These are phyloP conservation scores for Phytophthora capsici DNA, from an alignment of 352 stramenopile genomes.

Conservation along the genomic window DNA sequence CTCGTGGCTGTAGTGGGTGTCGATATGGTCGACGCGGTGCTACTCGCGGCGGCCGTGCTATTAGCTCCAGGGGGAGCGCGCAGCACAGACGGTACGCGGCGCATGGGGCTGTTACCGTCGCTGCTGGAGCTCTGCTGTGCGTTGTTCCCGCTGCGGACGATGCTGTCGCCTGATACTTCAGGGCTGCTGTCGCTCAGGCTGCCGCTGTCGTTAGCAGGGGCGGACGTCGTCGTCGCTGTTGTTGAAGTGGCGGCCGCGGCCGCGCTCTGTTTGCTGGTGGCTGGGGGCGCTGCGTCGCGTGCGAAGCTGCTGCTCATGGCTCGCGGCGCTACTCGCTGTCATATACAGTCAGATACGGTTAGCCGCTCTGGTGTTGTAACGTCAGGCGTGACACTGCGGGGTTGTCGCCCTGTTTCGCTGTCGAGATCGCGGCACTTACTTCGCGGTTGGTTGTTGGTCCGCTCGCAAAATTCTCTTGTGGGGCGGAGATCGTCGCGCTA, in stretches of 20 bases:
- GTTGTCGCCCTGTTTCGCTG: neutral
- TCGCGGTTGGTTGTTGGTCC: constrained; percentile 35
- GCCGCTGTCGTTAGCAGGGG: constrained; percentile 10
- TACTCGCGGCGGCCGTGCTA: constrained; percentile 4
- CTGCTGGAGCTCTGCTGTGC: constrained; percentile 24
- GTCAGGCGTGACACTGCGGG: constrained; percentile 11
- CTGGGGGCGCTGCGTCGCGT: constrained; percentile 6
- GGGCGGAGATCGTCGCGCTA: neutral
- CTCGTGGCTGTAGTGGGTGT: neutral
- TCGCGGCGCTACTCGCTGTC: constrained; percentile 1
- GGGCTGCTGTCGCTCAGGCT: constrained; percentile 12
- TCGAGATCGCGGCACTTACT: constrained; percentile 6
- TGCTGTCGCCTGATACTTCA: constrained; percentile 3
- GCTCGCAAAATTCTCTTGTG: constrained; percentile 43
- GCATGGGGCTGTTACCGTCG: constrained; percentile 44
- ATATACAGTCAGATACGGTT: constrained; percentile 8
- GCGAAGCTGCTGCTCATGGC: constrained; percentile 35
- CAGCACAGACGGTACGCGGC: constrained; percentile 47
- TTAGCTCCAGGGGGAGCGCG: constrained; percentile 14
- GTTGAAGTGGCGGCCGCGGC: constrained; percentile 5
- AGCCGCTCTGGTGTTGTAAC: neutral
- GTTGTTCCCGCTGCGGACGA: neutral
- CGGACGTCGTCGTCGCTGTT: neutral
- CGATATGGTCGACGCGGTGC: neutral
- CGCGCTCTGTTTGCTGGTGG: constrained; percentile 1